Base-by-base conservation (phyloP, 768 basidiomycete species). In the Candolleomyces efflorescens region DNA sequence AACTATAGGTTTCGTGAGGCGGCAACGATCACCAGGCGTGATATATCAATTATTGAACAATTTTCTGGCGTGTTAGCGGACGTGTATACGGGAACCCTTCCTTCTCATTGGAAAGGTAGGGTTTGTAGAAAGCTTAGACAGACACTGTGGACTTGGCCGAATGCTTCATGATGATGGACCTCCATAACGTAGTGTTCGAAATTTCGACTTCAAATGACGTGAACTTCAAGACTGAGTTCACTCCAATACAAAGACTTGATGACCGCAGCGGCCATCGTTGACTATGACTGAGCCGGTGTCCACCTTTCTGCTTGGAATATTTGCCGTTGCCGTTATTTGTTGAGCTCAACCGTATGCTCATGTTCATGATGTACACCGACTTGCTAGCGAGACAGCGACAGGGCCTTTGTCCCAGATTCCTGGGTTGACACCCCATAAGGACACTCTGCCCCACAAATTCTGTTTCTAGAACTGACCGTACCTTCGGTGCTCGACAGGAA, bases 11-110 rank as follows among this genome's bases (percentile, higher is more conserved):
- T 51, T 26, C 9, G 13, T 32, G 32, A 32, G 32, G 32, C 32
- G 18, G 49, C 49, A 51, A 51, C 49, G 27, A 51, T 51, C 49
- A 51, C 46, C 46, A 20, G 12, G 26, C 36, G 49, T 51, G 49
- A 51, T 49, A 24, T 17, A 39, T 51, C 24, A 26, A 26, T 26
- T 6, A 51, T 22, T 27, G 24, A 22, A 22, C 46, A 48, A 48
- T 2, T 48, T 20, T 18, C 10, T 43, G 9, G 41, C 18, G 41
- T 17, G 15, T 17, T 43, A 17, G 41, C 41, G 17, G 41, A 7
- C 41, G 46, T 26, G 2, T 13, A 22, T 13, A 18, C 18, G 24
- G 24, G 23, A 18, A 7, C 13, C 20, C 24, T 20, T 24, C 17
- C 13, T 48, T 13, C 23, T 48, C 46, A 12, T 26, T 48, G n/a